Evolutionary conservation across 495 filamentous ascomycete species (phyloP).

Genomic region (Friedmanniomyces simplex): DNA sequence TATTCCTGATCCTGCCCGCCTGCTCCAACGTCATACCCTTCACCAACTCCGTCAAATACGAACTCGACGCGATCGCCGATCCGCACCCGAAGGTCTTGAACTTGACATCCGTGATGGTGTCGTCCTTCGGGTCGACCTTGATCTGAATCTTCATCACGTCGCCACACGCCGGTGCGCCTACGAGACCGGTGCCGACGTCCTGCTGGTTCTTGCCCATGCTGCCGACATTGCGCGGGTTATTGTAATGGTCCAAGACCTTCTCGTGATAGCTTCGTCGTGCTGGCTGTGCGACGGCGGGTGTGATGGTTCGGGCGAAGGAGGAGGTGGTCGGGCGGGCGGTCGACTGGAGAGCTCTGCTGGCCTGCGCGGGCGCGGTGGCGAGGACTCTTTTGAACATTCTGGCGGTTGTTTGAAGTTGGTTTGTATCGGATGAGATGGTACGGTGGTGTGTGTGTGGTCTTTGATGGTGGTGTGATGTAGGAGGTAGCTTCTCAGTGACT

Average conservation of each 20-base stretch:
- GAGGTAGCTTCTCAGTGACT: no score
- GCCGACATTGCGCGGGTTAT: constrained; percentile 85
- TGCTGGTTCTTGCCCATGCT: constrained; percentile 75
- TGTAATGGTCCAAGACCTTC: constrained; percentile 90
- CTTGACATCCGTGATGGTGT: constrained; percentile 87
- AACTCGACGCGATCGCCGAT: constrained; percentile 81
- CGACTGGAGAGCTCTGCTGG: constrained; percentile 38
- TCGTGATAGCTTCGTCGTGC: constrained; percentile 48
- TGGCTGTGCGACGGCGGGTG: constrained; percentile 27
- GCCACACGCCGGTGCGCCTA: constrained; percentile 84
- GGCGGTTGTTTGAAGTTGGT: not conserved
- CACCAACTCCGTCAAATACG: constrained; percentile 86
- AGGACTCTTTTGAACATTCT: constrained; percentile 47
- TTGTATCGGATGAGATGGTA: not conserved
- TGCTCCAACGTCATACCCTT: constrained; percentile 94
- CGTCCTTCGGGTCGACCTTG: constrained; percentile 77
- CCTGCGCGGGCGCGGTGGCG: constrained; percentile 38
- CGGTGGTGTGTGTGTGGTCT: not conserved
- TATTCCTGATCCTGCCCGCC: constrained; percentile 83
- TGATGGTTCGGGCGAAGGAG: constrained; percentile 21
- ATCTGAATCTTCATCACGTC: constrained; percentile 99
- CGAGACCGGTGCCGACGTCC: constrained; percentile 93
- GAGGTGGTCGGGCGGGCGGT: constrained; percentile 33
- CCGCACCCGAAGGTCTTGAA: constrained; percentile 99
- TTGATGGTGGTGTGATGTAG: not conserved